Percentiles rank a stretch among this genome's conserved stretches.
phyloP scores from a whole-genome alignment of 805 yeast species.

The Ogataea populi-albae region DNA sequence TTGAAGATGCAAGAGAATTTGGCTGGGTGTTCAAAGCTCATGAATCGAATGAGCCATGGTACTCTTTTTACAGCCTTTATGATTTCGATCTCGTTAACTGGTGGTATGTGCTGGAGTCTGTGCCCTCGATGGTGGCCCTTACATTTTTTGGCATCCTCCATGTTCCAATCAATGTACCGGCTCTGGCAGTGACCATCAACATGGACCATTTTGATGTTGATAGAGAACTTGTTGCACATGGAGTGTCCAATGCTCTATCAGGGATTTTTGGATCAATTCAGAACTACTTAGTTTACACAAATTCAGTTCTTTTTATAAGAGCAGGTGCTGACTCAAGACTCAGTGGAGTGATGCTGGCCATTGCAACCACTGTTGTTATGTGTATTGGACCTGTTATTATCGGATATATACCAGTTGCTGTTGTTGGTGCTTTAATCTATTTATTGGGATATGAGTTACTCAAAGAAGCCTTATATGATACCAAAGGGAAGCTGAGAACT shows the following conservation, averaged over 20 bases:
- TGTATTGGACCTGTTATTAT: slow-evolving; percentile 87
- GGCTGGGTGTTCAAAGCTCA: slow-evolving; percentile 87
- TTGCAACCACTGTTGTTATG: slow-evolving; percentile 80
- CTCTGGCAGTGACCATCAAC: slow-evolving; percentile 85
- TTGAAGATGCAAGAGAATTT: slow-evolving; percentile 56
- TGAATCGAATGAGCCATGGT: slow-evolving; percentile 79
- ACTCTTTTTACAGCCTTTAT: slow-evolving; percentile 72
- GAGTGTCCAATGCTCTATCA: slow-evolving; percentile 80
- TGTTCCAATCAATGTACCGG: slow-evolving; percentile 97
- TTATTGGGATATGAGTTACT: slow-evolving; percentile 86
- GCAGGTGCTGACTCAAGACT: slow-evolving; percentile 91
- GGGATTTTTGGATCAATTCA: slow-evolving; percentile 88
- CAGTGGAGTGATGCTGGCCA: slow-evolving; percentile 86
- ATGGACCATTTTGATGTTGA: slow-evolving; percentile 88
- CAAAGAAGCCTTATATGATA: slow-evolving; percentile 82
- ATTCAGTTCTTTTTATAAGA: slow-evolving; percentile 83
- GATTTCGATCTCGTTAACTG: slow-evolving; percentile 72
- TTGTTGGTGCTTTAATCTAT: slow-evolving; percentile 90
- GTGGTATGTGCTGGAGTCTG: slow-evolving; percentile 58
- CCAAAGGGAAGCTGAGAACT: slow-evolving; percentile 66
- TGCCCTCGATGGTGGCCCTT: slow-evolving; percentile 93
- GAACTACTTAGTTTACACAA: slow-evolving; percentile 92
- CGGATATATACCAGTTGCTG: slow-evolving; percentile 92
- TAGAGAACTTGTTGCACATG: slow-evolving; percentile 92
- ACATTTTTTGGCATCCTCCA: slow-evolving; percentile 95